phyloP scores from a whole-genome alignment of 2,329 filamentous ascomycete genomes.

The Aspergillus melleus region DNA sequence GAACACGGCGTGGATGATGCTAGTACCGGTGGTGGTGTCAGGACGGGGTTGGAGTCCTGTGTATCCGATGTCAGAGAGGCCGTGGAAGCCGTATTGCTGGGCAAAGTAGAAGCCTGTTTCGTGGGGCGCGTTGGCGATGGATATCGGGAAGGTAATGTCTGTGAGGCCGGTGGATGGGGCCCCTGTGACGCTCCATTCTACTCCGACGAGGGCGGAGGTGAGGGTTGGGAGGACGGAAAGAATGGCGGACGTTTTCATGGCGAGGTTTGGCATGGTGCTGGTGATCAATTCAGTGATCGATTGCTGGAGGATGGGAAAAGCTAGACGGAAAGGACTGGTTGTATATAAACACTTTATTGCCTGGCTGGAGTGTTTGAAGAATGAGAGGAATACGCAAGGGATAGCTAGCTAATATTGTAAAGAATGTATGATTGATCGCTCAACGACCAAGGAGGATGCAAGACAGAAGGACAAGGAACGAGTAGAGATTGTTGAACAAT shows the following conservation, averaged over 20 bases:
- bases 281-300: background rate
- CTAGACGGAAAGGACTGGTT: no score
- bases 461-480: no score
- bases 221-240: conserved; percentile 11
- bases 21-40: conserved; percentile 12
- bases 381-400: no score
- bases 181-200: conserved; percentile 16
- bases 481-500: no score
- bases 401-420: no score
- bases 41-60: conserved; percentile 28
- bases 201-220: conserved; percentile 14
- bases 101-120: conserved; percentile 30
- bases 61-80: conserved; percentile 25
- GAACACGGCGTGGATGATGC: conserved; percentile 32
- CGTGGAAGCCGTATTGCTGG: conserved; percentile 28
- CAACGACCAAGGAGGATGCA: no score
- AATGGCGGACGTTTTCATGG: conserved; percentile 14
- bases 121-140: conserved; percentile 21
- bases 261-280: conserved; percentile 4
- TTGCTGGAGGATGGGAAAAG: background rate
- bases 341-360: no score
- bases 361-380: no score
- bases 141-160: conserved; percentile 27
- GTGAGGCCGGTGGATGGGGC: conserved; percentile 13
- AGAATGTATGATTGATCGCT: no score